These are phyloP conservation scores for Dactylis glomerata DNA, from an alignment of 176 grass and related monocot species.

Conservation along the genomic window DNA sequence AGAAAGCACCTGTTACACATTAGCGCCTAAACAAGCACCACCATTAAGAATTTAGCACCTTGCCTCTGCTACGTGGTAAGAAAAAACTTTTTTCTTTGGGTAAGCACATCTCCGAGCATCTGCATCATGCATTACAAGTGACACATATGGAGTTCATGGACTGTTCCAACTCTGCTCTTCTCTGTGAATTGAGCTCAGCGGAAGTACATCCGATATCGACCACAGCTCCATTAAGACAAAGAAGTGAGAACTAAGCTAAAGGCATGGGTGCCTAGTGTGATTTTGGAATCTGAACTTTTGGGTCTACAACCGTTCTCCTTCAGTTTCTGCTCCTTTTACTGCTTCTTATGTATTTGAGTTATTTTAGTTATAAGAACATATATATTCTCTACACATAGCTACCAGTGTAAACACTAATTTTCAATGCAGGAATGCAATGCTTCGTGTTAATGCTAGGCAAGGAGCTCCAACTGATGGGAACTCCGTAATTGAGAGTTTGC, in stretches of 20 bases:
- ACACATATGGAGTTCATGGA: conserved; percentile 5
- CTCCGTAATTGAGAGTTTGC: conserved; percentile 76
- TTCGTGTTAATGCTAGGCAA: conserved; percentile 91
- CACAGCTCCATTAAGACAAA: background rate
- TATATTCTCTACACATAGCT: conserved; percentile 13
- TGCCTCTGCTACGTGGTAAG: background rate
- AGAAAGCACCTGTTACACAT: background rate
- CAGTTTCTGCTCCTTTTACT: background rate
- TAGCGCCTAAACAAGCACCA: background rate
- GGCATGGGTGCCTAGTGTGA: background rate
- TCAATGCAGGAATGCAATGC: conserved; percentile 80
- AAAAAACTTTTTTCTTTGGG: background rate
- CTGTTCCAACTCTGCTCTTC: background rate
- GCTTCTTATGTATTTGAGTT: conserved; percentile 1
- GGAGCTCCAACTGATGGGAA: conserved; percentile 85
- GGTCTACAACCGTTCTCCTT: background rate
- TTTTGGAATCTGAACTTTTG: background rate
- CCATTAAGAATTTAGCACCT: background rate
- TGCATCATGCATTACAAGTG: background rate
- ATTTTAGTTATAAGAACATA: conserved; percentile 15
- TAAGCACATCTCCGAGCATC: background rate
- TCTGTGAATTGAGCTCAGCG: background rate
- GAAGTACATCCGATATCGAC: conserved; percentile 13
- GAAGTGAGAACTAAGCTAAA: background rate
- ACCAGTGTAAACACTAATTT: conserved; percentile 29